Percentiles rank a stretch among this genome's conserved stretches.
Evolutionary conservation across 768 basidiomycete genomes (phyloP).

Genomic region (Mrakia blollopis): DNA sequence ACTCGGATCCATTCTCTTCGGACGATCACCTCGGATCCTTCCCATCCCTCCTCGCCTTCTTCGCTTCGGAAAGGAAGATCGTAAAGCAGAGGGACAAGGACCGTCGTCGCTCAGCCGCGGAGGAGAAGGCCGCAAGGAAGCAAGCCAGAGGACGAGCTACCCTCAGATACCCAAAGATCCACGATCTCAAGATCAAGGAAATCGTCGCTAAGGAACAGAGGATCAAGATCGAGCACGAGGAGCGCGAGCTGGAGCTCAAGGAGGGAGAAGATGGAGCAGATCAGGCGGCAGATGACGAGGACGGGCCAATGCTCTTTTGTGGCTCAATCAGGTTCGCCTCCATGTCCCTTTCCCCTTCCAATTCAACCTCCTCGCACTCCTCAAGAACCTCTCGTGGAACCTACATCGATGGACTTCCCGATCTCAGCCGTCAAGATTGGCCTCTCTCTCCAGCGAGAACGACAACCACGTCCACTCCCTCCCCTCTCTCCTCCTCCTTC

Average conservation of each 20-base stretch:
- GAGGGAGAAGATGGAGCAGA: not conserved
- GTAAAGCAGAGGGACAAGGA: not conserved
- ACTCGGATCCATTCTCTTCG: not conserved
- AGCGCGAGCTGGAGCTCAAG: too few relatives aligned
- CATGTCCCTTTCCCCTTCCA: not conserved
- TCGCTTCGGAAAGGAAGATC: not conserved
- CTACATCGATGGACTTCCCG: not conserved
- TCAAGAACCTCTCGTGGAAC: not conserved
- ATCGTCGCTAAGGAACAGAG: not conserved
- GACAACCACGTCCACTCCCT: not conserved
- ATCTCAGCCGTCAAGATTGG: not conserved
- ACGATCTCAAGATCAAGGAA: not conserved
- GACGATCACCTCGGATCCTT: constrained; percentile 13
- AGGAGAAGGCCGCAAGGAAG: not conserved
- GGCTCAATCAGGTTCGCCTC: not conserved
- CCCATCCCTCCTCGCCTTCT: constrained; percentile 2
- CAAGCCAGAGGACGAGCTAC: not conserved
- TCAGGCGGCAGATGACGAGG: not conserved
- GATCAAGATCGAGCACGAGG: not conserved
- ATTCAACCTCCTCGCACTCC: not conserved
- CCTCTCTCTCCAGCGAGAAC: not conserved
- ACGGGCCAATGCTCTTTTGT: not conserved
- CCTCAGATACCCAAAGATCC: not conserved
- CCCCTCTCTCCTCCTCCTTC: not conserved
- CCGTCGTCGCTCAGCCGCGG: not conserved